phyloP scores from a whole-genome alignment of 2,329 filamentous ascomycete species.

The Penicillium hordei region DNA sequence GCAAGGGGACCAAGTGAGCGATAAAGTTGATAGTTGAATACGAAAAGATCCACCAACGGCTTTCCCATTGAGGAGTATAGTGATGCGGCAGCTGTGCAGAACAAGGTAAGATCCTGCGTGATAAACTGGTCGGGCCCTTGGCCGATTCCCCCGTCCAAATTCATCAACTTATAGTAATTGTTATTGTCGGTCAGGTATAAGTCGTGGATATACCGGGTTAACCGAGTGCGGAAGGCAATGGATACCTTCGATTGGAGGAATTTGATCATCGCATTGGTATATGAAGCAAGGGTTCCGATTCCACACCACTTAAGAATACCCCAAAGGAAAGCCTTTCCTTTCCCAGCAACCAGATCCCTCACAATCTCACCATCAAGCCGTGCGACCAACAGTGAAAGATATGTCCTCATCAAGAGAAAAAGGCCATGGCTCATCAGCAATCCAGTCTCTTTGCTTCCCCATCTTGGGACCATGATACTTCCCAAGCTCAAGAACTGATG shows the following conservation, averaged over 20 bases:
- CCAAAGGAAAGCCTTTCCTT: constrained; percentile 82
- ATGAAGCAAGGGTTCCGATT: constrained; percentile 87
- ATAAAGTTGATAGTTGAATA: constrained; percentile 98
- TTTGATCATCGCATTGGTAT: constrained; percentile 99
- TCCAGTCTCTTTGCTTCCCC: constrained; percentile 93
- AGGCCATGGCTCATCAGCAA: constrained; percentile 82
- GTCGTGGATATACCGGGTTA: constrained; percentile 96
- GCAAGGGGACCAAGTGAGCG: constrained; percentile 86
- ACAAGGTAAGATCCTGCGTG: constrained; percentile 92
- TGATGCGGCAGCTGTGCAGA: constrained; percentile 88
- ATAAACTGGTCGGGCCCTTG: constrained; percentile 96
- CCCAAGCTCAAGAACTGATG: constrained; percentile 95
- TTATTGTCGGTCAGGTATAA: constrained; percentile 91
- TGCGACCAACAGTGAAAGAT: constrained; percentile 89
- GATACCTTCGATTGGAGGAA: constrained; percentile 97
- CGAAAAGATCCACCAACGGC: constrained; percentile 91
- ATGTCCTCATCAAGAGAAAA: constrained; percentile 89
- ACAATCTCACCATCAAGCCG: constrained; percentile 95
- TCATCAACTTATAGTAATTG: constrained; percentile 94
- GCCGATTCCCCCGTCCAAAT: constrained; percentile 88
- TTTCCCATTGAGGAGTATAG: constrained; percentile 97
- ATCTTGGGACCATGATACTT: constrained; percentile 96
- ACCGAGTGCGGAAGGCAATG: constrained; percentile 91
- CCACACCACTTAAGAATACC: constrained; percentile 95
- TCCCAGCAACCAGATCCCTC: constrained; percentile 89